A percentile compares a stretch with the other conserved stretches of the same genome.
Conservation (phyloP, 345 rosid genomes). For the Populus nigra region DNA sequence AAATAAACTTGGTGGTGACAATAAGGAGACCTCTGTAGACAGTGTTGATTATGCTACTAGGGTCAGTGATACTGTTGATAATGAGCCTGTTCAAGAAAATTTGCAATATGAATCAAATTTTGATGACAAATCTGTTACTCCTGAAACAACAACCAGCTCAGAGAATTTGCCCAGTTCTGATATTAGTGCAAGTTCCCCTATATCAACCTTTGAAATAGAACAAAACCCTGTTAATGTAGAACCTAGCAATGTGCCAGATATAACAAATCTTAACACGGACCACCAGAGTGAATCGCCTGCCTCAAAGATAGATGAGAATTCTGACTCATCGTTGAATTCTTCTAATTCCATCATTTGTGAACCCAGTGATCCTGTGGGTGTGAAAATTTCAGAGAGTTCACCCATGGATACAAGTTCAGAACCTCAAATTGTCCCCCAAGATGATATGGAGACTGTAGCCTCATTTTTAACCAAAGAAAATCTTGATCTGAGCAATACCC, state of each 20-base stretch:
- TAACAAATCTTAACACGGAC: constrained; percentile 23
- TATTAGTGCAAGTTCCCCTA: constrained; percentile 14
- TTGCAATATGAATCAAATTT: constrained; percentile 29
- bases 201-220: constrained; percentile 34
- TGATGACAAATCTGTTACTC: constrained; percentile 33
- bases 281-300: constrained; percentile 27
- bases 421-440: constrained; percentile 31
- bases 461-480: constrained; percentile 36
- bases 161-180: constrained; percentile 35
- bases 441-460: constrained; percentile 22
- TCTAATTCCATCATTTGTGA: constrained; percentile 22
- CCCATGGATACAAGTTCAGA: constrained; percentile 33
- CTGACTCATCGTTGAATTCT: constrained; percentile 19
- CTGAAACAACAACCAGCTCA: constrained; percentile 36
- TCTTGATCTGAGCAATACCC: constrained; percentile 31
- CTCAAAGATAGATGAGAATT: constrained; percentile 26
- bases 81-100: constrained; percentile 29
- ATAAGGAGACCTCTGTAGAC: constrained; percentile 20
- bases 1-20: constrained; percentile 27
- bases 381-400: constrained; percentile 36
- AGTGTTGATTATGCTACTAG: constrained; percentile 22
- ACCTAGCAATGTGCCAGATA: constrained; percentile 26
- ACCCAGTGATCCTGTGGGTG: constrained; percentile 28
- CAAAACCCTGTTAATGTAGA: constrained; percentile 30
- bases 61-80: constrained; percentile 26